Conservation (phyloP, 192 early-diverging fungal genomes). For the Entrophospora sp. region DNA sequence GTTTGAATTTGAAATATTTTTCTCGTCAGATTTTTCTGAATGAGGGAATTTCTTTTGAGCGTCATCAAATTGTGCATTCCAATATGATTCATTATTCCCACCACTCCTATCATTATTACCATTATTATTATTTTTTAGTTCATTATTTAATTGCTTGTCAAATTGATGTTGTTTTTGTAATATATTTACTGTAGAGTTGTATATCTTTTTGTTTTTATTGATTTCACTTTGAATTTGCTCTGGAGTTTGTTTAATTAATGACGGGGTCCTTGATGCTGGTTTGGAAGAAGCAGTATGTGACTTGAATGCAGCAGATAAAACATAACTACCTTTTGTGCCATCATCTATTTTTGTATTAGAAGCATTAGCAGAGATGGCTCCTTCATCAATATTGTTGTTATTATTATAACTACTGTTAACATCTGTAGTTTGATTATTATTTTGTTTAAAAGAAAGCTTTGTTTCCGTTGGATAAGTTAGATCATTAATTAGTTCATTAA, state of each 20-base stretch:
- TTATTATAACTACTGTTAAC: background rate
- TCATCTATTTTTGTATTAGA: background rate
- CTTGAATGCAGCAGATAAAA: conserved; percentile 4
- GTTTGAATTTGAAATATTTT: background rate
- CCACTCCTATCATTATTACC: no score
- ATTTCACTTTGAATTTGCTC: background rate
- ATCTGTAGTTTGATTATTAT: background rate
- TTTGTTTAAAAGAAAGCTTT: conserved; percentile 9
- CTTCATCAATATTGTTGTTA: background rate
- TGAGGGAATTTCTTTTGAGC: background rate
- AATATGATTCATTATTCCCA: background rate
- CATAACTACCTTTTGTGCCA: conserved; percentile 1
- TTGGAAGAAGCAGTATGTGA: background rate
- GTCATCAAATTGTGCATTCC: background rate
- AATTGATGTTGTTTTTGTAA: background rate
- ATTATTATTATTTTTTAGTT: no score
- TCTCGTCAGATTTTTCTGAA: background rate
- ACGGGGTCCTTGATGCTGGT: background rate
- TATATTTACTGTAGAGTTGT: background rate
- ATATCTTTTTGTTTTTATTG: background rate
- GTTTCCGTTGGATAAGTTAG: conserved; percentile 15
- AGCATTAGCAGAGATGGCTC: background rate
- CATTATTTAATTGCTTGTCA: no score
- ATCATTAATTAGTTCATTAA: conserved; percentile 18
- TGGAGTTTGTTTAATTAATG: background rate